Percentiles rank a stretch among this genome's conserved stretches.
These are phyloP conservation scores for Glonium stellatum DNA, from an alignment of 495 filamentous ascomycete genomes.

Conservation along the genomic window DNA sequence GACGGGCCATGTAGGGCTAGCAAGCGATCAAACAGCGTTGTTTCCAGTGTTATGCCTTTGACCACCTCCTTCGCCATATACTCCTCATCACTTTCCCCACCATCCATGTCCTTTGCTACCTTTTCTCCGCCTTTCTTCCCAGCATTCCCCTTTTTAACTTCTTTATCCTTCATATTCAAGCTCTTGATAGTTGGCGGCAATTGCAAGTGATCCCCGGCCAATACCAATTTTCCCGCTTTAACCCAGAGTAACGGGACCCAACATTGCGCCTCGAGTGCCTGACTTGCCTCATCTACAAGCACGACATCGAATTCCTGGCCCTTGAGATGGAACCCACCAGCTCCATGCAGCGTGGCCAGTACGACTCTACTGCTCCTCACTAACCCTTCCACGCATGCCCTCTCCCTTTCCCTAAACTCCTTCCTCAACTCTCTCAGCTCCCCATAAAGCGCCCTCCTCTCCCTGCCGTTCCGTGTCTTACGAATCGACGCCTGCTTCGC, in stretches of 20 bases:
- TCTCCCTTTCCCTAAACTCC: conserved; percentile 82
- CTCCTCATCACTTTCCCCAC: conserved; percentile 19
- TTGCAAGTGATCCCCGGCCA: conserved; percentile 92
- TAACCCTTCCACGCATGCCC: conserved; percentile 67
- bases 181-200: conserved; percentile 93
- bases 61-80: conserved; percentile 12
- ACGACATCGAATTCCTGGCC: conserved; percentile 86
- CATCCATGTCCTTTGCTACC: conserved; percentile 1
- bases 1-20: conserved; percentile 69
- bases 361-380: conserved; percentile 76
- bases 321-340: conserved; percentile 76
- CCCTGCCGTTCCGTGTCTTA: conserved; percentile 74
- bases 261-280: conserved; percentile 93
- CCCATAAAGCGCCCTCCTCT: conserved; percentile 73
- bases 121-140: conserved; percentile 21
- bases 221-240: conserved; percentile 71
- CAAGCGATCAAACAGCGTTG: conserved; percentile 84
- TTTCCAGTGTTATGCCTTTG: conserved; percentile 57
- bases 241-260: conserved; percentile 78
- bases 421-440: conserved; percentile 79
- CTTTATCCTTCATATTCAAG: conserved; percentile 47
- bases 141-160: conserved; percentile 20
- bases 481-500: conserved; percentile 79
- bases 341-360: conserved; percentile 85
- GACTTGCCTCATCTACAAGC: conserved; percentile 90